These are phyloP conservation scores for Aspergillus leporis DNA, from an alignment of 495 filamentous ascomycete species.

Conservation along the genomic window DNA sequence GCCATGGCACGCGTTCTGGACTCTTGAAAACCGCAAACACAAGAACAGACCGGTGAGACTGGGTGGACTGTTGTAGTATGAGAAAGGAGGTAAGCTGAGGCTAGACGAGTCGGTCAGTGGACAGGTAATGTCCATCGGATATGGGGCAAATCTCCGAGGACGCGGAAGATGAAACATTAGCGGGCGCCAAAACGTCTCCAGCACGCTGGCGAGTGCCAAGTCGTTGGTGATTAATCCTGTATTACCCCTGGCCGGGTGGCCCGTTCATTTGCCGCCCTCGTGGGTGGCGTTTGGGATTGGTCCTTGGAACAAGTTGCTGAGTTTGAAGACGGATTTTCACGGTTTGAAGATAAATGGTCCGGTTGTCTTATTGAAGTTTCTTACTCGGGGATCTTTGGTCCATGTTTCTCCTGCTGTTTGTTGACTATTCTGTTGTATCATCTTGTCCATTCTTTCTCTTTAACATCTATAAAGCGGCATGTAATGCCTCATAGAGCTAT, in stretches of 20 bases:
- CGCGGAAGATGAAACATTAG: slow-evolving; percentile 24
- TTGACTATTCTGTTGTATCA: neutral
- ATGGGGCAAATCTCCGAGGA: slow-evolving; percentile 16
- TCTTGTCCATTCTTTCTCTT: neutral
- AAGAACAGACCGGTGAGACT: neutral
- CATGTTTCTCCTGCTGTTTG: no score
- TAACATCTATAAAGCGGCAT: neutral
- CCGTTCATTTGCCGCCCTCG: slow-evolving; percentile 11
- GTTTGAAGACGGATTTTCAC: neutral
- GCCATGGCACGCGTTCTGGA: neutral
- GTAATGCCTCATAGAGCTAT: neutral
- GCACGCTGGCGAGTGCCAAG: slow-evolving; percentile 21
- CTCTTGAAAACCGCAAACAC: neutral
- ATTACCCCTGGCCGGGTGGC: slow-evolving; percentile 9
- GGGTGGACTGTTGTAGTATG: neutral
- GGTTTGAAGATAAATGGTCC: neutral
- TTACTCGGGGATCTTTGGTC: no score
- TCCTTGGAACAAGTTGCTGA: neutral
- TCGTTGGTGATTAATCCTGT: slow-evolving; percentile 26
- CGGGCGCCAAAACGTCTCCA: slow-evolving; percentile 15
- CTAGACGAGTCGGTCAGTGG: neutral
- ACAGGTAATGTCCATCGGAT: neutral
- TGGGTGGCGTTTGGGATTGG: slow-evolving; percentile 1
- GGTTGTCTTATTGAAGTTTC: no score
- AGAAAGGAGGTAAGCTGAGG: neutral